Conservation (phyloP, 257 asterid genomes). For the Marsdenia floribunda region DNA sequence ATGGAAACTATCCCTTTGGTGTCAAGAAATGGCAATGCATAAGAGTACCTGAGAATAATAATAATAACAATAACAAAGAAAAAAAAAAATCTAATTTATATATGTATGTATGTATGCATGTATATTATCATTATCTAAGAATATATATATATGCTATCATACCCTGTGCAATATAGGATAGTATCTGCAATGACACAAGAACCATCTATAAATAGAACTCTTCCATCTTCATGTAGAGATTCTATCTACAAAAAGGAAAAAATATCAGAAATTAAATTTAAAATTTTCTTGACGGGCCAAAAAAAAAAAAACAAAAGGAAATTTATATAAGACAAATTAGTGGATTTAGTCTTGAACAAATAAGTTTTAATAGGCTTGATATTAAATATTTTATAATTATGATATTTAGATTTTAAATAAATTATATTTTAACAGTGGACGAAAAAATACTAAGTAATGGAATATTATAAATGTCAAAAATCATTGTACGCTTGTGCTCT, state of each 20-base stretch:
- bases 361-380: no score
- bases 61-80: background rate
- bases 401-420: no score
- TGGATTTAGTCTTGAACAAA: no score
- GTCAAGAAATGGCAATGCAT: slow-evolving; percentile 89
- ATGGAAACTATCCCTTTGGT: slow-evolving; percentile 78
- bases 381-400: no score
- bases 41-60: slow-evolving; percentile 53
- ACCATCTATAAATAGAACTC: slow-evolving; percentile 58
- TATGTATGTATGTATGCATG: no score
- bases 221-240: slow-evolving; percentile 68
- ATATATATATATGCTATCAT: no score
- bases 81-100: background rate
- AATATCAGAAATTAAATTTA: background rate
- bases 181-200: slow-evolving; percentile 58
- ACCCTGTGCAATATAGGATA: slow-evolving; percentile 90
- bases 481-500: no score
- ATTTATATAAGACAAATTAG: background rate
- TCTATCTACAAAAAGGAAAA: slow-evolving; percentile 48
- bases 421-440: no score
- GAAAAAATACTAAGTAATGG: no score
- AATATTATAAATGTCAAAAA: no score
- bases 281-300: background rate
- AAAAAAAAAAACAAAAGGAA: no score
- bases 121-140: no score